These are phyloP conservation scores for Amylostereum chailletii DNA, from an alignment of 1,284 basidiomycete genomes.

Conservation along the genomic window DNA sequence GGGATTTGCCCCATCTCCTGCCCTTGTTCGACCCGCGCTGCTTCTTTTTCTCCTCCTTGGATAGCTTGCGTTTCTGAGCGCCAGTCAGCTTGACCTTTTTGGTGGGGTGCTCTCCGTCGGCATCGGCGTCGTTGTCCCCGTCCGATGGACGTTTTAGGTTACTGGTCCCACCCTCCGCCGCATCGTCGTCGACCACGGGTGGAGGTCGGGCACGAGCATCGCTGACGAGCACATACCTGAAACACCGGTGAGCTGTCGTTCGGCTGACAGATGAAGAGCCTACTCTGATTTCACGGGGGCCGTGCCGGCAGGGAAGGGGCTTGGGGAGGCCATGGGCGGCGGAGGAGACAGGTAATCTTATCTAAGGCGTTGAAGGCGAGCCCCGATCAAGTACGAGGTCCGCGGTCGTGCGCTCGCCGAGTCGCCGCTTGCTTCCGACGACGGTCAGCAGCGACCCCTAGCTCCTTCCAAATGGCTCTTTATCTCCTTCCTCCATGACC, in stretches of 20 bases:
- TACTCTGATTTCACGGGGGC: slow-evolving; percentile 75
- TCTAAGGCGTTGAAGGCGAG: neutral
- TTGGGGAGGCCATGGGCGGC: neutral
- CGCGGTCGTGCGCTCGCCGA: too few species aligned
- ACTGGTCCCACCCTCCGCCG: slow-evolving; percentile 57
- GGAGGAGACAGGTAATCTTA: neutral
- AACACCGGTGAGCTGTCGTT: neutral
- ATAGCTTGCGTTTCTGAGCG: slow-evolving; percentile 35
- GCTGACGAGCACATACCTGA: slow-evolving; percentile 51
- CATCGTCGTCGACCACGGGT: slow-evolving; percentile 60
- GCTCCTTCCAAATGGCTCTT: too few species aligned
- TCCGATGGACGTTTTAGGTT: slow-evolving; percentile 22
- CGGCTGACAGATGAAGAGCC: slow-evolving; percentile 16
- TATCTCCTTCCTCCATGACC: too few species aligned
- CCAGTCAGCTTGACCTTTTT: slow-evolving; percentile 19
- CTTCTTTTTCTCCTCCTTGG: slow-evolving; percentile 61
- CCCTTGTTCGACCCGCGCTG: slow-evolving; percentile 75
- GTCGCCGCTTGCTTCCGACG: too few species aligned
- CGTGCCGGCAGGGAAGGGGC: slow-evolving; percentile 37
- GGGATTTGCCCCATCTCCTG: slow-evolving; percentile 59
- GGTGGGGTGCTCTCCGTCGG: slow-evolving; percentile 15
- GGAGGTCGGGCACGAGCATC: slow-evolving; percentile 16
- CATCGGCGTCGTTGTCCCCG: slow-evolving; percentile 18
- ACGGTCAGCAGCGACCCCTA: too few species aligned
- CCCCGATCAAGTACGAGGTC: too few species aligned